Conservation (phyloP, 805 yeast species). For the Debaryomyces hansenii region DNA sequence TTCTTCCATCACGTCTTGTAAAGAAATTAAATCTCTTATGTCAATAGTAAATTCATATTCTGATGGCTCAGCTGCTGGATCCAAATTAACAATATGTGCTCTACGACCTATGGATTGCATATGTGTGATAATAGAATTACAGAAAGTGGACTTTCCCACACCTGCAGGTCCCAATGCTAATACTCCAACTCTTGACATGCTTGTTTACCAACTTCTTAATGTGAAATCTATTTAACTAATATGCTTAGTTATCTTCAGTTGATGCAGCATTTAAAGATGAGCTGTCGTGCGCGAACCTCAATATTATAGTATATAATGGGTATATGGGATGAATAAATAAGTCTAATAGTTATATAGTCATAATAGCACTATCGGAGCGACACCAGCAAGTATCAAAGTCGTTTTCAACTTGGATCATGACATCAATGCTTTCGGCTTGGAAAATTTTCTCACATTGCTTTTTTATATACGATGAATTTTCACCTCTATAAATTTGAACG, state of each 20-base stretch:
- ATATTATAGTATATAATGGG: background rate
- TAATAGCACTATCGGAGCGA: constrained; percentile 20
- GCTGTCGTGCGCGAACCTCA: constrained; percentile 1
- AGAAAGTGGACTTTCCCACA: constrained; percentile 91
- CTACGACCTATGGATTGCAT: constrained; percentile 89
- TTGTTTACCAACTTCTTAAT: background rate
- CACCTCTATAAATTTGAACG: constrained; percentile 68
- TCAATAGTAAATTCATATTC: constrained; percentile 92
- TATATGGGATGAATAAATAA: background rate
- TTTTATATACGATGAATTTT: constrained; percentile 59
- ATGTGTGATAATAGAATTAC: constrained; percentile 81
- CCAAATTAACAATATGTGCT: constrained; percentile 91
- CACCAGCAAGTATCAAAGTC: constrained; percentile 73
- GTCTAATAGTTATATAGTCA: background rate
- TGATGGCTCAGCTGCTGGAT: constrained; percentile 95
- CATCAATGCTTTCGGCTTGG: constrained; percentile 47
- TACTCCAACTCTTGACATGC: constrained; percentile 95
- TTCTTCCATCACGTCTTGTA: constrained; percentile 91
- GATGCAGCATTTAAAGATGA: background rate
- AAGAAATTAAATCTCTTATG: constrained; percentile 83
- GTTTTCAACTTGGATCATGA: constrained; percentile 68
- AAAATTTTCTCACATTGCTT: constrained; percentile 60
- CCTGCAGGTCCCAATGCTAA: constrained; percentile 97
- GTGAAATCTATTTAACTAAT: background rate
- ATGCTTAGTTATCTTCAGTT: background rate